Conservation (phyloP, 2,329 filamentous ascomycete genomes). For the Purpureocillium lavendulum region DNA sequence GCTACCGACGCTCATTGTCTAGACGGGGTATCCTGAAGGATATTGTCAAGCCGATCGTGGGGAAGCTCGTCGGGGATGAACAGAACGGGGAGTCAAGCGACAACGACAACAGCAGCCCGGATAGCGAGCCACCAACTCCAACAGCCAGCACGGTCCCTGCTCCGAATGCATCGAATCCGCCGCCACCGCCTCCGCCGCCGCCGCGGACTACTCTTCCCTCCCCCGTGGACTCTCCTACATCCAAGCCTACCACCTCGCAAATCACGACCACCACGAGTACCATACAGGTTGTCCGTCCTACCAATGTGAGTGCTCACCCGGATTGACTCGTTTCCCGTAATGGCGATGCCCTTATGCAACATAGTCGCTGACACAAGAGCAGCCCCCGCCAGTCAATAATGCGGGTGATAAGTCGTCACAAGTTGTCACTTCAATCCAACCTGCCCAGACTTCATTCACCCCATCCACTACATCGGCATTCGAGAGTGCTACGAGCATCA, state of each 20-base stretch:
- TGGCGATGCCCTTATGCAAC: too few relatives aligned
- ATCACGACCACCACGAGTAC: too few relatives aligned
- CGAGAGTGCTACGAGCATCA: not conserved
- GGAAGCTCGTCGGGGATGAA: not conserved
- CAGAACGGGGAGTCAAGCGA: not conserved
- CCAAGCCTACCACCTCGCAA: too few relatives aligned
- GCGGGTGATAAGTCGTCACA: not conserved
- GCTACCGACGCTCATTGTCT: too few relatives aligned
- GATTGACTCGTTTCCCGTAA: too few relatives aligned
- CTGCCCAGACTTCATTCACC: not conserved
- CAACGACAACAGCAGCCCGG: not conserved
- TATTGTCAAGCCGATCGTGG: not conserved
- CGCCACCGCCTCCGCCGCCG: not conserved
- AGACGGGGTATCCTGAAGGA: too few relatives aligned
- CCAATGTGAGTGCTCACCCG: too few relatives aligned
- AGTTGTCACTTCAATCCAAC: not conserved
- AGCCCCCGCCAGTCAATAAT: slow-evolving; percentile 1
- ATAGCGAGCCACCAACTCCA: not conserved
- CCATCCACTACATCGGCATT: slow-evolving; percentile 1
- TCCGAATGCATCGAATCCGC: not conserved
- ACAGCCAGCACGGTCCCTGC: not conserved
- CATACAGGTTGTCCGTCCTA: too few relatives aligned
- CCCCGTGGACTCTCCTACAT: too few relatives aligned
- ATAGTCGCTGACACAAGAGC: not conserved
- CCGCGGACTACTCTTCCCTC: too few relatives aligned